Evolutionary conservation across 2,329 filamentous ascomycete species (phyloP).

Genomic region (Verticillium alfalfae): DNA sequence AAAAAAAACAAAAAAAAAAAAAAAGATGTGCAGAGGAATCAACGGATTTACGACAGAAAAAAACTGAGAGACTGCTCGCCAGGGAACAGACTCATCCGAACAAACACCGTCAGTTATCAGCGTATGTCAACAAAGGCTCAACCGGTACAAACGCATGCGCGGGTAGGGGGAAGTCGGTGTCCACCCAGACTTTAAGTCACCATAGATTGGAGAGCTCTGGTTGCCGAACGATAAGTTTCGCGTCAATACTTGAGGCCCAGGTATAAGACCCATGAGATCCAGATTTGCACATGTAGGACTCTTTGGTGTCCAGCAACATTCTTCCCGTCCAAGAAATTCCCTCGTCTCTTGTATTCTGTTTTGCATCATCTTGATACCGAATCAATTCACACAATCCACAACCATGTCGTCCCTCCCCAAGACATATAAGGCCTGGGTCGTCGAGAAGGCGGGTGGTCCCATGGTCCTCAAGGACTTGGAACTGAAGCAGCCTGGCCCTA

Average conservation of each 20-base stretch:
- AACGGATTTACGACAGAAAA: too few species aligned
- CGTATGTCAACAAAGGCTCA: too few species aligned
- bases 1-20: too few species aligned
- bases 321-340: too few species aligned
- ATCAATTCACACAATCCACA: not conserved
- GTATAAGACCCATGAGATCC: not conserved
- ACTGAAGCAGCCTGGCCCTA: constrained; percentile 47
- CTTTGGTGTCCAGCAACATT: too few species aligned
- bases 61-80: too few species aligned
- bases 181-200: not conserved
- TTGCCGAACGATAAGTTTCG: not conserved
- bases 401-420: constrained; percentile 44
- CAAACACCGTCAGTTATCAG: too few species aligned
- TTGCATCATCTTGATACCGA: not conserved
- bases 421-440: constrained; percentile 61
- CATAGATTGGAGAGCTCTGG: not conserved
- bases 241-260: not conserved
- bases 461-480: constrained; percentile 54
- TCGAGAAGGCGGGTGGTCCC: constrained; percentile 45
- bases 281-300: too few species aligned
- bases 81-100: too few species aligned
- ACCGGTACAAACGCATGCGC: not conserved
- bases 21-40: too few species aligned
- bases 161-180: not conserved
- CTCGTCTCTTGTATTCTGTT: too few species aligned